phyloP scores from a whole-genome alignment of 2,329 filamentous ascomycete genomes.

The Fusarium subtropicale region DNA sequence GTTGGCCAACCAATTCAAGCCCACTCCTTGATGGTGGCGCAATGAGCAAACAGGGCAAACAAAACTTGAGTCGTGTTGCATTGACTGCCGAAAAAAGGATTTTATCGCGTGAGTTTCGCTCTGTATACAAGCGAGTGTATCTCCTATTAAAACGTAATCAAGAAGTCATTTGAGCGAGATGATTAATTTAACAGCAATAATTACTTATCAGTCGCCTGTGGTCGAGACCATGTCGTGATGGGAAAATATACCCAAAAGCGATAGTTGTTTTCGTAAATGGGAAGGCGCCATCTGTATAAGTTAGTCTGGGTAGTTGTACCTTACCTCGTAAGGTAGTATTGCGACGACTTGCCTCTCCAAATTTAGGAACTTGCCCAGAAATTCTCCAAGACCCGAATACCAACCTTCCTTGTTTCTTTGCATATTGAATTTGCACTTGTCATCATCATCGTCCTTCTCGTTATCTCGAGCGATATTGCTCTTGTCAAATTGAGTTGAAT shows the following conservation, averaged over 20 bases:
- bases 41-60: background rate
- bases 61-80: conserved; percentile 20
- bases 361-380: conserved; percentile 34
- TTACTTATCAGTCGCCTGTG: background rate
- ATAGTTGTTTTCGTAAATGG: conserved; percentile 25
- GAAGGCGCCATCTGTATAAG: conserved; percentile 16
- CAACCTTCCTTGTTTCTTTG: conserved; percentile 31
- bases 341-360: conserved; percentile 23
- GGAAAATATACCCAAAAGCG: conserved; percentile 9
- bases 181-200: background rate
- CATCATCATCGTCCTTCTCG: background rate
- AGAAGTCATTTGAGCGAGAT: background rate
- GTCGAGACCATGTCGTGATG: conserved; percentile 16
- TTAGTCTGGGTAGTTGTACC: background rate
- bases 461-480: background rate
- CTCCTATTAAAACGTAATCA: background rate
- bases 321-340: conserved; percentile 1
- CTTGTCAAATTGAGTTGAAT: background rate
- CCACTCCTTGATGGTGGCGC: conserved; percentile 26
- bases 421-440: background rate
- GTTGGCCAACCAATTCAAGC: conserved; percentile 22
- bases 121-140: background rate
- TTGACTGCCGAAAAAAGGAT: background rate
- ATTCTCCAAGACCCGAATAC: conserved; percentile 23
- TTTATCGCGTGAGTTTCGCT: background rate